Percentiles rank a stretch among this genome's conserved stretches.
These are phyloP conservation scores for Astrothelium subdiscretum DNA, from an alignment of 495 filamentous ascomycete species.

Conservation along the genomic window DNA sequence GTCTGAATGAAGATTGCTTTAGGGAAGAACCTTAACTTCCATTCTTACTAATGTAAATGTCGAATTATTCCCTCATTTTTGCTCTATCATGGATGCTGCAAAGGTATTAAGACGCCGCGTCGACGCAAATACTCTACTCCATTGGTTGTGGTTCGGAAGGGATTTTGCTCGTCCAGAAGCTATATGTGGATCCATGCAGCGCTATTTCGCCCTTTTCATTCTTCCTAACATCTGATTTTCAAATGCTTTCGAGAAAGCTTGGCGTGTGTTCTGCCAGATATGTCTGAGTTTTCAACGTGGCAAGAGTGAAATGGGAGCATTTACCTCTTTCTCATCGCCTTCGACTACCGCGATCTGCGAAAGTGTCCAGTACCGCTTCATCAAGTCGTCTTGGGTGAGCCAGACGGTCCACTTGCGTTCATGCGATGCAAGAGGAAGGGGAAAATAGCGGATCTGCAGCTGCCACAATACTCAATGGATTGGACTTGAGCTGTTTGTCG, in stretches of 20 bases:
- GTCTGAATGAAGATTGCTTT: no score
- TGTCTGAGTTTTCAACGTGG: no score
- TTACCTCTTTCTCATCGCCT: slow-evolving; percentile 37
- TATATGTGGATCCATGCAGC: slow-evolving; percentile 18
- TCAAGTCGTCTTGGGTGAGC: slow-evolving; percentile 38
- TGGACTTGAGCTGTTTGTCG: slow-evolving; percentile 16
- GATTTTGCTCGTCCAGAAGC: slow-evolving; percentile 21
- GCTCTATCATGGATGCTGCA: neutral
- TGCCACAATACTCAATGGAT: slow-evolving; percentile 12
- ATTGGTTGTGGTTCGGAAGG: slow-evolving; percentile 9
- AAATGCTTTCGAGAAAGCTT: slow-evolving; percentile 18
- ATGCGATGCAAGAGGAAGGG: slow-evolving; percentile 14
- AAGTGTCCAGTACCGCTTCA: slow-evolving; percentile 44
- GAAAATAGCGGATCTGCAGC: slow-evolving; percentile 14
- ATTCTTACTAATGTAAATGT: no score
- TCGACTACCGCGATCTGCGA: slow-evolving; percentile 48
- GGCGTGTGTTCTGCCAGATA: slow-evolving; percentile 10
- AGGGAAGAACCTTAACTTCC: no score
- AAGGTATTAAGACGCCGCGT: neutral
- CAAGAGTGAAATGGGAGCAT: no score
- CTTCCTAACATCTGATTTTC: slow-evolving; percentile 18
- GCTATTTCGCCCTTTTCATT: slow-evolving; percentile 23
- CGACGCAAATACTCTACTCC: neutral
- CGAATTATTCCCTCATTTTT: neutral
- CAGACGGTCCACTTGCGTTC: slow-evolving; percentile 13